Base-by-base conservation (phyloP, 257 asterid species). In the Jacaranda copaia region DNA sequence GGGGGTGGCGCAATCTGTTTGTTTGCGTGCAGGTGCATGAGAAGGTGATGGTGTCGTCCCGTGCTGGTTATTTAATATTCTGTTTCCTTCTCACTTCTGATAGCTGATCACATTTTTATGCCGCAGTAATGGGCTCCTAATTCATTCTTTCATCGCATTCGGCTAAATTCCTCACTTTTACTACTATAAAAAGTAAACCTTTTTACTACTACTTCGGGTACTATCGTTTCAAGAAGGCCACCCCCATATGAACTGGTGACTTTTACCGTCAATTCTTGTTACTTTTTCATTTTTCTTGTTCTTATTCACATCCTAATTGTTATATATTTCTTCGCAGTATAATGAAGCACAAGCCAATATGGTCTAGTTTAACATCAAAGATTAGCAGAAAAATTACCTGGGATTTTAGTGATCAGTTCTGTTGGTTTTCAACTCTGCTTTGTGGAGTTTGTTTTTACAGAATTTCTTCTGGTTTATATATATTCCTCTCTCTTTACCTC, bases 1-100 rank as follows among this genome's bases (percentile, higher is more conserved):
- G 61, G 3, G 72, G 71, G 64, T 48, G 48, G 76, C 63, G 77
- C 49, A 35, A 46, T 85, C 86, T 82, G 87, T 87, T 68, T 78
- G 68, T 83, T 76, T 75, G 79, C 51, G 82, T 71, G 84, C 57
- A 12, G 57, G 18, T 79, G 75, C 71, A 40, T 81, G 70, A 55
- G 79, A 68, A 57, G 75, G 40, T 57, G 80, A 48, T 60, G 66
- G 45, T 76, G 89, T 83, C 87, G 60, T 81, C 55, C 79, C 63
- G 70, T 76, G 77, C 81, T 51, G 51, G 18, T 40, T 42, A n/a
- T 73, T 85, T 57, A 15, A 42, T 63, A 59, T 68, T 72, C 63
- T 58, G 60, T 43, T 67, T 68, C 68, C 39, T 18, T 36, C 67
- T 66, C 77, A 5, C 59, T 53, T 61, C 66, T 60, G 69, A 70